Conservation (phyloP, 2,329 filamentous ascomycete species). For the Cadophora gregata region DNA sequence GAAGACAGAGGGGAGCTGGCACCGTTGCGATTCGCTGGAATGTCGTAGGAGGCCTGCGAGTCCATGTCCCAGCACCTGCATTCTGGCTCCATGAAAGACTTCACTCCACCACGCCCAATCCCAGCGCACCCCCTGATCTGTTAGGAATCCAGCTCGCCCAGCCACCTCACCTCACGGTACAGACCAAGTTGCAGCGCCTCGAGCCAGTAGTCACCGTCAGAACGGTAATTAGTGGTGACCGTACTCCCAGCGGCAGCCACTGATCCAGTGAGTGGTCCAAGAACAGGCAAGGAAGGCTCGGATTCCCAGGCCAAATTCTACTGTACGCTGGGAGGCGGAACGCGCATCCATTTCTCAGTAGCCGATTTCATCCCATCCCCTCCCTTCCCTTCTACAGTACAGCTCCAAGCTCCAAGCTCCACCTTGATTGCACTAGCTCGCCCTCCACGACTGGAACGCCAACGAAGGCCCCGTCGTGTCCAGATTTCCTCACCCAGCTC, state of each 20-base stretch:
- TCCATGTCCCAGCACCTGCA: conserved; percentile 18
- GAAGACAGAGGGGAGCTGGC: conserved; percentile 8
- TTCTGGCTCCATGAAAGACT: neutral
- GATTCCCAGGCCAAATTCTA: conserved; percentile 18
- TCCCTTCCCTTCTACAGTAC: conserved; percentile 20
- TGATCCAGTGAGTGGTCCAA: conserved; percentile 18
- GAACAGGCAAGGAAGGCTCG: conserved; percentile 27
- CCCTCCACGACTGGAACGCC: conserved; percentile 28
- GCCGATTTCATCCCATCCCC: neutral
- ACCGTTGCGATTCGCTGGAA: conserved; percentile 26
- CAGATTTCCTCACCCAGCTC: conserved; percentile 16
- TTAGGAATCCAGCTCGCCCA: conserved; percentile 14
- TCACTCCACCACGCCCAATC: neutral
- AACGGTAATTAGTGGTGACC: conserved; percentile 4
- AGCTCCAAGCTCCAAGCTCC: too few relatives aligned
- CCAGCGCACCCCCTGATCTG: conserved; percentile 5
- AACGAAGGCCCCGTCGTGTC: conserved; percentile 22
- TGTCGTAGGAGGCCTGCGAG: conserved; percentile 8
- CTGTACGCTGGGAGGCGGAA: too few relatives aligned
- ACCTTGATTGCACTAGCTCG: conserved; percentile 27
- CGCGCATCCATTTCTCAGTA: conserved; percentile 37
- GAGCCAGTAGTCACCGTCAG: neutral
- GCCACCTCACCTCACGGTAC: conserved; percentile 14
- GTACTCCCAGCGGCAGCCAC: neutral
- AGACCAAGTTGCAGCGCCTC: neutral